Evolutionary conservation across 2,329 filamentous ascomycete genomes (phyloP).

Genomic region (Taxawa tesnikishii): DNA sequence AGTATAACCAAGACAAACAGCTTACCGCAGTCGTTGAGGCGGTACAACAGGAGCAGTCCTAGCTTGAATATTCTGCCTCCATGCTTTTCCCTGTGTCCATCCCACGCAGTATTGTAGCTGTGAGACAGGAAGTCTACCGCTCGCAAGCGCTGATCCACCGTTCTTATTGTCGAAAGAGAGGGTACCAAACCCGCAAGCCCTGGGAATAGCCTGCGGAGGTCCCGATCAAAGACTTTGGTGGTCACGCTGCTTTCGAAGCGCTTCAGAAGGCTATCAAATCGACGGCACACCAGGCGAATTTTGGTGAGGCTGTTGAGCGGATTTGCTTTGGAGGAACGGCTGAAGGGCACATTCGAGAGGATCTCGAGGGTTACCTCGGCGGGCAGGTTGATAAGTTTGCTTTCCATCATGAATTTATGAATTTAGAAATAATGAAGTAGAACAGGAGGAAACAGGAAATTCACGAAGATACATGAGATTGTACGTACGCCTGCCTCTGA

Average conservation of each 20-base stretch:
- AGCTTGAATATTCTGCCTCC: slow-evolving; percentile 18
- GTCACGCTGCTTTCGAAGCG: slow-evolving; percentile 17
- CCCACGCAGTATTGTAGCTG: slow-evolving; percentile 17
- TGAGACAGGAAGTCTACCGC: slow-evolving; percentile 10
- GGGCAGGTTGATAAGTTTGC: slow-evolving; percentile 9
- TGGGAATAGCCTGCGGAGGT: slow-evolving; percentile 13
- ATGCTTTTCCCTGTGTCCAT: slow-evolving; percentile 13
- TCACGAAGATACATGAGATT: background rate
- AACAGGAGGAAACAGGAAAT: background rate
- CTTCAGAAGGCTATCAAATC: slow-evolving; percentile 15
- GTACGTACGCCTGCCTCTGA: too few relatives aligned
- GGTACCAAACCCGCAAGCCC: slow-evolving; percentile 5
- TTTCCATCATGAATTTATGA: slow-evolving; percentile 5
- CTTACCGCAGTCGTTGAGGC: slow-evolving; percentile 14
- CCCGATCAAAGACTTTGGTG: slow-evolving; percentile 11
- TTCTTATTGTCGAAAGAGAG: slow-evolving; percentile 12
- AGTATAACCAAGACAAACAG: background rate
- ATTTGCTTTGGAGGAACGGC: slow-evolving; percentile 7
- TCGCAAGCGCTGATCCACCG: slow-evolving; percentile 11
- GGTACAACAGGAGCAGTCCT: slow-evolving; percentile 19
- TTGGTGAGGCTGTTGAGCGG: slow-evolving; percentile 7
- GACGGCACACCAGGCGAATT: slow-evolving; percentile 15
- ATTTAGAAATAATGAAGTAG: background rate
- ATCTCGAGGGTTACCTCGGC: slow-evolving; percentile 17
- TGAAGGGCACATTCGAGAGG: slow-evolving; percentile 16